Conservation (phyloP, 2,329 filamentous ascomycete genomes). For the Metarhizium brunneum region DNA sequence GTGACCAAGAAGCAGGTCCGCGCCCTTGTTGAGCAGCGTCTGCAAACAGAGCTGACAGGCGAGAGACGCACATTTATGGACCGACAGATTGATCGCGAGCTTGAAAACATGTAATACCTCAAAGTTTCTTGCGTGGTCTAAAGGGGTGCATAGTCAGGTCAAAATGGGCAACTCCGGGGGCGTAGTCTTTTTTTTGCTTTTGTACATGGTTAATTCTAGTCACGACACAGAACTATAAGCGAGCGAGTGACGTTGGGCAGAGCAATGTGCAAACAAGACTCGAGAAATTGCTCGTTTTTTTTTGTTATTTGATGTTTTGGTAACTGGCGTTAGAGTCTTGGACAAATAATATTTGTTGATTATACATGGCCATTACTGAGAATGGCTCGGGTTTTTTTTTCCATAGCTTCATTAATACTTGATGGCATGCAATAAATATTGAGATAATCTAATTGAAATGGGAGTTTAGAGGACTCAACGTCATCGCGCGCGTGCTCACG, state of each 20-base stretch:
- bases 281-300: not conserved
- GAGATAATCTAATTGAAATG: too few relatives aligned
- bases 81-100: slow-evolving; percentile 82
- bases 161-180: not conserved
- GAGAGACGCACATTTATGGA: slow-evolving; percentile 87
- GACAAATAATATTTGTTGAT: not conserved
- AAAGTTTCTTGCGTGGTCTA: not conserved
- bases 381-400: not conserved
- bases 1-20: slow-evolving; percentile 97
- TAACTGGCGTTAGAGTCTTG: not conserved
- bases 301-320: slow-evolving; percentile 1
- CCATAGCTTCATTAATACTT: not conserved
- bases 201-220: not conserved
- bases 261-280: not conserved
- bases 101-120: slow-evolving; percentile 73
- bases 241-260: not conserved
- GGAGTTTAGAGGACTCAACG: too few relatives aligned
- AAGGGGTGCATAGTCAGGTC: not conserved
- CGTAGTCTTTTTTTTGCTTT: not conserved
- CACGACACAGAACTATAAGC: not conserved
- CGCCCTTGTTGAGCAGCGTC: slow-evolving; percentile 81
- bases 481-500: too few relatives aligned
- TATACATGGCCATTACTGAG: not conserved
- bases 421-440: not conserved
- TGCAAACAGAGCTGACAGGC: slow-evolving; percentile 81